Conservation (phyloP, 139 green algal genomes). For the Chlorokybus atmophyticus region DNA sequence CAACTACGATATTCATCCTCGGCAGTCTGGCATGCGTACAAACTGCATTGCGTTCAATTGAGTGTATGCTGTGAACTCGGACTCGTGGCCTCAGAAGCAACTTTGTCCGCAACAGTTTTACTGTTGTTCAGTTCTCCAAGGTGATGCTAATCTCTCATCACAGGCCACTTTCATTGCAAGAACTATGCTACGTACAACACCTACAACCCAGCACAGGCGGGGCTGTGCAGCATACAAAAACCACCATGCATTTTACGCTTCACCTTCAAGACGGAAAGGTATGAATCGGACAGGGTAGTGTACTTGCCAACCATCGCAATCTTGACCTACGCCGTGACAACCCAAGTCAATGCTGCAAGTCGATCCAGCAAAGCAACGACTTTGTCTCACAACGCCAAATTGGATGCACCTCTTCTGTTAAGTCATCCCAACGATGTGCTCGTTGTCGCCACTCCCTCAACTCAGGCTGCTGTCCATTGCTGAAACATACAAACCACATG, state of each 20-base stretch:
- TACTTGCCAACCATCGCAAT: conserved; percentile 98
- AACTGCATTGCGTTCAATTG: no score
- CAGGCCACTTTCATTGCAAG: not conserved
- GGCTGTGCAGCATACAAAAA: no score
- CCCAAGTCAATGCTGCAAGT: not conserved
- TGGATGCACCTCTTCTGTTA: conserved; percentile 7
- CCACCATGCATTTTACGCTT: no score
- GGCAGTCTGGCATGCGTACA: no score
- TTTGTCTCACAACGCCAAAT: not conserved
- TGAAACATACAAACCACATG: no score
- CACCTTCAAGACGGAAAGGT: conserved; percentile 89
- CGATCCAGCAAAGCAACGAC: not conserved
- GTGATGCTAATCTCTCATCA: not conserved
- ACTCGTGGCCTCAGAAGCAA: no score
- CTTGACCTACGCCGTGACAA: conserved; percentile 33
- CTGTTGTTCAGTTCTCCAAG: not conserved
- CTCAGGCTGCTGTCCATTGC: not conserved
- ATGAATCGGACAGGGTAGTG: conserved; percentile 82
- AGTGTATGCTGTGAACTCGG: no score
- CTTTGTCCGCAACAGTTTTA: no score
- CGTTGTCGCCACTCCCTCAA: conserved; percentile 9
- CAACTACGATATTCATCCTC: no score
- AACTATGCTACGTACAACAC: not conserved
- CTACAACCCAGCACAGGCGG: no score
- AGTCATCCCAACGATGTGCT: conserved; percentile 10